These are phyloP conservation scores for Hansenula lynferdii DNA, from an alignment of 1,139 yeast species.

Conservation along the genomic window DNA sequence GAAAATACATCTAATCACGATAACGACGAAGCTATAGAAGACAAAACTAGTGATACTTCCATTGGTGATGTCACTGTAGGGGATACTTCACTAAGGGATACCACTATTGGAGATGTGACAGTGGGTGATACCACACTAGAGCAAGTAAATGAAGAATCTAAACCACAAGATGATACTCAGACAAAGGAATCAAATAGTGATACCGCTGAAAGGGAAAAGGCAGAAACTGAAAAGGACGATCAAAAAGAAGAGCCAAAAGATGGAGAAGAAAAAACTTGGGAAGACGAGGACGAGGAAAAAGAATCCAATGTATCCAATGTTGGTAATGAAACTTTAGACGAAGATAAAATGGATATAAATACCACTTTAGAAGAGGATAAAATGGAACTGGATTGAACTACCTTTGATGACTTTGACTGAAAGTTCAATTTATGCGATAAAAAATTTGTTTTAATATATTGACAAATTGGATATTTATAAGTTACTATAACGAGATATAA, in stretches of 20 bases:
- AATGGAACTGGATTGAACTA: slow-evolving; percentile 19
- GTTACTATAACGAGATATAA: too few species aligned
- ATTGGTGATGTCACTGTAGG: background rate
- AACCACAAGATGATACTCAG: background rate
- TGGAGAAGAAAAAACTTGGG: background rate
- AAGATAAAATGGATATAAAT: slow-evolving; percentile 7
- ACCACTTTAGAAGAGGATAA: slow-evolving; percentile 18
- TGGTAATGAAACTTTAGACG: slow-evolving; percentile 3
- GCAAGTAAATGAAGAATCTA: background rate
- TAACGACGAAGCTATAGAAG: too few species aligned
- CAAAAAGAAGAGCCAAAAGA: background rate
- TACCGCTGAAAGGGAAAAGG: background rate
- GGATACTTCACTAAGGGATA: background rate
- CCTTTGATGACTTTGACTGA: too few species aligned
- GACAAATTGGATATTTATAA: too few species aligned
- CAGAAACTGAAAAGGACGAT: too few species aligned
- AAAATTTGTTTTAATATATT: too few species aligned
- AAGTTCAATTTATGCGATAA: too few species aligned
- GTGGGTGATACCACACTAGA: too few species aligned
- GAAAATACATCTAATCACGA: too few species aligned
- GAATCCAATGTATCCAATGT: background rate
- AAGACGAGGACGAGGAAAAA: background rate
- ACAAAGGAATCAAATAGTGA: background rate
- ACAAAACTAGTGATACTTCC: too few species aligned
- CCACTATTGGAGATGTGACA: too few species aligned